Evolutionary conservation across 2,329 filamentous ascomycete species (phyloP).

Genomic region (Fusarium sp.): DNA sequence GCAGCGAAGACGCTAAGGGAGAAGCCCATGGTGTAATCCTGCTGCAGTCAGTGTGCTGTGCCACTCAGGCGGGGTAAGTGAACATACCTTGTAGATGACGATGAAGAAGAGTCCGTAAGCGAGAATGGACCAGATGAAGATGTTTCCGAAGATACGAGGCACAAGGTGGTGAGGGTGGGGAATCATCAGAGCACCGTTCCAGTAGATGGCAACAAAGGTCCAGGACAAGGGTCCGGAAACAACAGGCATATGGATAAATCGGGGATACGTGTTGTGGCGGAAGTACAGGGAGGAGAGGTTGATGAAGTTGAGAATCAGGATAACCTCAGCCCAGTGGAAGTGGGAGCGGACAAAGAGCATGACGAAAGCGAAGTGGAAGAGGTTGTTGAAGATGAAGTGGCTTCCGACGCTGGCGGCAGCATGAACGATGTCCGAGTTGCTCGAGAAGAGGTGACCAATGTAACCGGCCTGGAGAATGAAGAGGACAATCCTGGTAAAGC

Average conservation of each 20-base stretch:
- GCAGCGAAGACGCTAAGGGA: slow-evolving; percentile 78
- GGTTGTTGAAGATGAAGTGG: slow-evolving; percentile 88
- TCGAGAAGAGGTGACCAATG: slow-evolving; percentile 79
- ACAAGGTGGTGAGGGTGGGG: slow-evolving; percentile 72
- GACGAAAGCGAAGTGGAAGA: slow-evolving; percentile 84
- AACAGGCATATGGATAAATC: slow-evolving; percentile 80
- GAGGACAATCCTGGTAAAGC: slow-evolving; percentile 70
- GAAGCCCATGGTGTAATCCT: slow-evolving; percentile 83
- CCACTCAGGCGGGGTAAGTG: not conserved
- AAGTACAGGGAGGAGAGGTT: slow-evolving; percentile 85
- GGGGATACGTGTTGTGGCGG: slow-evolving; percentile 77
- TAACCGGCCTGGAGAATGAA: slow-evolving; percentile 82
- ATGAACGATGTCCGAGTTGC: slow-evolving; percentile 70
- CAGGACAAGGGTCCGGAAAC: slow-evolving; percentile 83
- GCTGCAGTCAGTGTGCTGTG: slow-evolving; percentile 23
- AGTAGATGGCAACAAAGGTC: slow-evolving; percentile 88
- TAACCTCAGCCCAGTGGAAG: slow-evolving; percentile 80
- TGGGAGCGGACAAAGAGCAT: slow-evolving; percentile 83
- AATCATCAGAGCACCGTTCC: slow-evolving; percentile 88
- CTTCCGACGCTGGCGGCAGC: slow-evolving; percentile 81
- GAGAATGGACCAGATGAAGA: slow-evolving; percentile 88
- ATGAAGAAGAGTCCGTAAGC: slow-evolving; percentile 83
- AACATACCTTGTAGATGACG: slow-evolving; percentile 72
- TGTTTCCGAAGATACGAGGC: slow-evolving; percentile 84
- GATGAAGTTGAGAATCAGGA: slow-evolving; percentile 83